Percentiles rank a stretch among this genome's conserved stretches.
These are phyloP conservation scores for Apiospora koreana DNA, from an alignment of 2,329 filamentous ascomycete genomes.

Conservation along the genomic window DNA sequence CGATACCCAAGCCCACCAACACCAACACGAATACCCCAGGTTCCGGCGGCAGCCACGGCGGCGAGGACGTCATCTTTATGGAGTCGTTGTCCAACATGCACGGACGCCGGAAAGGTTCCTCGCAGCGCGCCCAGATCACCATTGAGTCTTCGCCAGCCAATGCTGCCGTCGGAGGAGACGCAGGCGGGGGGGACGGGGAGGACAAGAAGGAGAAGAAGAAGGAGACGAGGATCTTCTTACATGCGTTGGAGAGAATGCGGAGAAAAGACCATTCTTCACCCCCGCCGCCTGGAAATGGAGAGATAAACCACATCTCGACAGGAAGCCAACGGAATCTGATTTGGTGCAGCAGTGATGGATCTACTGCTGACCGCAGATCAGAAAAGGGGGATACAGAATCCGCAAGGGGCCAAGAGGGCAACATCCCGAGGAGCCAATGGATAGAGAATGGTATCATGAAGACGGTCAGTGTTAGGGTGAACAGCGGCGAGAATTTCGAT, in stretches of 20 bases:
- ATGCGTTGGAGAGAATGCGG: not conserved
- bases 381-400: not conserved
- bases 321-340: conserved; percentile 3
- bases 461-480: not conserved
- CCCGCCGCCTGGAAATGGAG: not conserved
- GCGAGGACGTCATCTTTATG: not conserved
- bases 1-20: not conserved
- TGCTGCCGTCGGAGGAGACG: no score
- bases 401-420: not conserved
- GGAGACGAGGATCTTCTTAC: not conserved
- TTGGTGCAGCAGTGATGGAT: not conserved
- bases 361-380: not conserved
- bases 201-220: not conserved
- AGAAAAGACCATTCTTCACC: not conserved
- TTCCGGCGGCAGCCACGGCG: not conserved
- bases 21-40: not conserved
- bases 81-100: conserved; percentile 7
- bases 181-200: not conserved
- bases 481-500: not conserved
- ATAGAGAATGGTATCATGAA: not conserved
- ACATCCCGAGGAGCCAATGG: not conserved
- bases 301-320: not conserved
- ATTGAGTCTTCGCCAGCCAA: not conserved
- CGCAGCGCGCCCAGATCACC: not conserved
- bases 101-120: not conserved